Evolutionary conservation across 345 rosid species (phyloP), one percentile per base, ranked within the genome.

Genomic region (thale cress (Arabidopsis thaliana)): DNA sequence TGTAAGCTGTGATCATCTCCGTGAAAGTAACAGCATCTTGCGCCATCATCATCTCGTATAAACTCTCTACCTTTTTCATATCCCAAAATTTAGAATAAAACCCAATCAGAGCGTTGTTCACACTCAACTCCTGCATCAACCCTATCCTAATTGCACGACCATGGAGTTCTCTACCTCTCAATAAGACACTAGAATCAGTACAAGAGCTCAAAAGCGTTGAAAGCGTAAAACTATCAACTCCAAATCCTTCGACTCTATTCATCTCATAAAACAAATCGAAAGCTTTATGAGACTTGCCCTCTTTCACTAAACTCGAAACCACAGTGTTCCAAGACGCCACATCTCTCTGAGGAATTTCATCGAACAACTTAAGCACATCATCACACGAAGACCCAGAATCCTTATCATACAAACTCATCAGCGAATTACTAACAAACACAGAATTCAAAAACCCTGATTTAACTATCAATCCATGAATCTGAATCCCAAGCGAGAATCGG

Each of bases 1-100:
- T 86, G 38, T 87, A 88, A 20, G 91, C 89, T 10, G 68, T 69
- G 64, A 89, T 81, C 89, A 93, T 82, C 78, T 80, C 83, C 0
- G 97, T 91, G 82, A 83, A 86, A 53, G 93, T 89, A 71, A 89
- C 63, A 2, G 83, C 78, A 81, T 91, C 94, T 80, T 81, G 79
- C 7, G 79, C 75, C 4, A 57, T 69, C 90, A 88, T 89, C 74
- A 53, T 82, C 70, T 83, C 83, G 45, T 83, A 87, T 74, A 88
- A 53, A 58, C 41, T 57, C 82, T 68, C 81, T 9, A 81, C 91
- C 76, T 83, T 86, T 46, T 62, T 53, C 12, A 82, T 30, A 55
- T 63, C 85, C 22, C 88, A 86, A 69, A 70, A 89, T 58, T 72
- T 80, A 1, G 79, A 82, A 78, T 91, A 93, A 71, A 91, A 87